A percentile compares a stretch with the other conserved stretches of the same genome.
Conservation (phyloP, 177 flowering plant genomes). For the Vitis hybrid region DNA sequence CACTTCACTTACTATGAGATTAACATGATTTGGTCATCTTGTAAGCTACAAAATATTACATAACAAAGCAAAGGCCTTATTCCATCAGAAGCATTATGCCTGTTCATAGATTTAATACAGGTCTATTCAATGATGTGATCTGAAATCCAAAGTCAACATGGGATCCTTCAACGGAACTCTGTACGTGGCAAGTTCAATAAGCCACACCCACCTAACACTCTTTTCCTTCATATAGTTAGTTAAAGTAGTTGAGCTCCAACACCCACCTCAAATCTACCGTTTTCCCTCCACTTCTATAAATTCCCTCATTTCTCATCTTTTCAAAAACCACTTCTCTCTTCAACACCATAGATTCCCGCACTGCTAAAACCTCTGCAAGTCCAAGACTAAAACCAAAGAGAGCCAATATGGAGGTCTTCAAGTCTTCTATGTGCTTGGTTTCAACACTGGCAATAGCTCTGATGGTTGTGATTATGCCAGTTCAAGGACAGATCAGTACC, state of each 20-base stretch:
- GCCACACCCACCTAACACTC: conserved; percentile 10
- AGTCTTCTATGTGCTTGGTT: conserved; percentile 6
- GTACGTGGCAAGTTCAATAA: no score
- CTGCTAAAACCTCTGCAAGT: no score
- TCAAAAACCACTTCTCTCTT: neutral
- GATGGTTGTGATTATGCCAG: conserved; percentile 26
- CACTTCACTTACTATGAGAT: no score
- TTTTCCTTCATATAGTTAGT: conserved; percentile 22
- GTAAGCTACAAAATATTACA: no score
- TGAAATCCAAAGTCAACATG: no score
- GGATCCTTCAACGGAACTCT: no score
- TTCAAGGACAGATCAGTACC: conserved; percentile 42
- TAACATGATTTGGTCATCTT: no score
- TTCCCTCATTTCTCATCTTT: neutral
- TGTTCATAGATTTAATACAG: no score
- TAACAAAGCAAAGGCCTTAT: no score
- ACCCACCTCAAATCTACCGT: conserved; percentile 34
- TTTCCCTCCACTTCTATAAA: conserved; percentile 15
- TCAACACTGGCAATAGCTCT: conserved; percentile 23
- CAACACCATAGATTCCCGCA: conserved; percentile 1
- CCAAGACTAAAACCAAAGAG: neutral
- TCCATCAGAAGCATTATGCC: no score
- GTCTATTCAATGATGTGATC: no score
- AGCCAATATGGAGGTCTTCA: conserved; percentile 16
- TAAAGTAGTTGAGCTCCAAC: conserved; percentile 57